Evolutionary conservation across 169 alveolate species (phyloP).

Genomic region (Cryptosporidium viatorum): DNA sequence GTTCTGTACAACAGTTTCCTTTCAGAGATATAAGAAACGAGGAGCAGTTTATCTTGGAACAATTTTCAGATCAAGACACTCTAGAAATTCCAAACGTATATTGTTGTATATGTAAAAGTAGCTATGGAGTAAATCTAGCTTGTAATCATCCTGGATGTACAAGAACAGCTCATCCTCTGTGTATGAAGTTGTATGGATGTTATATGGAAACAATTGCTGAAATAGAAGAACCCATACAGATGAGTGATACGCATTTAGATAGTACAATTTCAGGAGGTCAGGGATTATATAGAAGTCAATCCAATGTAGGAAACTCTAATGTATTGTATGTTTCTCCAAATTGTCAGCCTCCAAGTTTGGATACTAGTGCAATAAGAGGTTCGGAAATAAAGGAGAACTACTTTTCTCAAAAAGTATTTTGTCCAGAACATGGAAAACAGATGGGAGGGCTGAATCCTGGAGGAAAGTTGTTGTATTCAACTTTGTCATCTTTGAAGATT

Average conservation of each 20-base stretch:
- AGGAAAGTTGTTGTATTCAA: conserved; percentile 34
- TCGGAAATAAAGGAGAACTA: background rate
- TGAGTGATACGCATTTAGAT: background rate
- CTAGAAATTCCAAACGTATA: conserved; percentile 34
- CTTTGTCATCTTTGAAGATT: conserved; percentile 27
- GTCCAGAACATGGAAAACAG: conserved; percentile 56
- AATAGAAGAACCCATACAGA: background rate
- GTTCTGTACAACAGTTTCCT: conserved; percentile 41
- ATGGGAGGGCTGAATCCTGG: conserved; percentile 50
- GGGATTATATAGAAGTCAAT: background rate
- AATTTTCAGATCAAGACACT: conserved; percentile 9
- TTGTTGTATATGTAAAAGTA: conserved; percentile 67
- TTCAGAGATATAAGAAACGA: conserved; percentile 51
- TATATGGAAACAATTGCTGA: conserved; percentile 58
- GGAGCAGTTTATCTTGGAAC: conserved; percentile 45
- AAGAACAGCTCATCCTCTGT: conserved; percentile 61
- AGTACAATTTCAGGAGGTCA: background rate
- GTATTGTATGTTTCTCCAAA: conserved; percentile 48
- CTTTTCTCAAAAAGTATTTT: conserved; percentile 50
- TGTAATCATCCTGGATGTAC: conserved; percentile 45
- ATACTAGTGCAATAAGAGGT: background rate
- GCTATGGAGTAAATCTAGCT: conserved; percentile 56
- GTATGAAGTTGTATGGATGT: conserved; percentile 50
- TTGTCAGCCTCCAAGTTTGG: conserved; percentile 46
- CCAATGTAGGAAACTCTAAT: background rate